These are phyloP conservation scores for Fragaria vesca DNA, from an alignment of 306 rosid genomes.

Conservation along the genomic window DNA sequence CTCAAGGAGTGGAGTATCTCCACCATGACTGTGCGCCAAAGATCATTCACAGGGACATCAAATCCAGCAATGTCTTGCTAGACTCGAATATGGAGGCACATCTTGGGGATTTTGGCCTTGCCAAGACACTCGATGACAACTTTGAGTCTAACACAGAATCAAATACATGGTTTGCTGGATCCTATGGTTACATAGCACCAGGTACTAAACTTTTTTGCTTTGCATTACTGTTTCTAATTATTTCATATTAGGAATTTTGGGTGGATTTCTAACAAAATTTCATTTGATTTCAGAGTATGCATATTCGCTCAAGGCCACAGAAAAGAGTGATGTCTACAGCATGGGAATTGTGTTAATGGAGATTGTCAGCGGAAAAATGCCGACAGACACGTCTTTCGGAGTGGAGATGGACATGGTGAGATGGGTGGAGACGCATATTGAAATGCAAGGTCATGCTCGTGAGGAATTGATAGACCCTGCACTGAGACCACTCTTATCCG, in stretches of 20 bases:
- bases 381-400: conserved; percentile 64
- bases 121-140: conserved; percentile 60
- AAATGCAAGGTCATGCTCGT: conserved; percentile 39
- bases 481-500: conserved; percentile 55
- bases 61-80: conserved; percentile 76
- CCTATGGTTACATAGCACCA: conserved; percentile 94
- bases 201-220: conserved; percentile 38
- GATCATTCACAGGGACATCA: conserved; percentile 88
- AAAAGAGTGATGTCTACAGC: conserved; percentile 93
- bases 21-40: conserved; percentile 90
- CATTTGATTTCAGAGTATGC: conserved; percentile 63
- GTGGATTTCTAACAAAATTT: conserved; percentile 14
- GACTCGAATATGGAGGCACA: conserved; percentile 92
- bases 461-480: conserved; percentile 68
- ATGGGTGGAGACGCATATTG: conserved; percentile 68
- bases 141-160: conserved; percentile 69
- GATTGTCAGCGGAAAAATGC: conserved; percentile 87
- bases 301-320: conserved; percentile 77
- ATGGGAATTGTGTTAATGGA: conserved; percentile 92
- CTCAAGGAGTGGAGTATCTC: conserved; percentile 85
- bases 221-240: conserved; percentile 4
- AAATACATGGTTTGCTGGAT: conserved; percentile 78
- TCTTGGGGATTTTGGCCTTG: conserved; percentile 94
- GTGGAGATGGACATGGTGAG: conserved; percentile 94
- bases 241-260: background rate